These are phyloP conservation scores for Colletotrichum orbiculare DNA, from an alignment of 2,329 filamentous ascomycete genomes.

Conservation along the genomic window DNA sequence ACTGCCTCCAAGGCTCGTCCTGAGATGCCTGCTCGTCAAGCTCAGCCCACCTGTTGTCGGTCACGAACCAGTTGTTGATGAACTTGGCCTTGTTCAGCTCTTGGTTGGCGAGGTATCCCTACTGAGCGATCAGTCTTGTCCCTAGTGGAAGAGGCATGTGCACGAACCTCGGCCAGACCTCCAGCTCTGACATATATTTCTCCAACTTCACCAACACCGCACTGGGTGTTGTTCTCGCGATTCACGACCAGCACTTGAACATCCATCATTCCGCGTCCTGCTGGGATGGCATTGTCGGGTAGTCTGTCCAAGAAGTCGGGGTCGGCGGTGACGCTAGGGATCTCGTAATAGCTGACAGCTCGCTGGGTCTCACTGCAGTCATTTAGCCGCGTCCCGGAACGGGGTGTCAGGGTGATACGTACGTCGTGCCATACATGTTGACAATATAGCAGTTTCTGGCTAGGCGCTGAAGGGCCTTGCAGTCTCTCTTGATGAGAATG, in stretches of 20 bases:
- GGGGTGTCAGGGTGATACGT: constrained; percentile 61
- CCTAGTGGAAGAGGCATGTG: too few species aligned
- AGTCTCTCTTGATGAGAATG: constrained; percentile 86
- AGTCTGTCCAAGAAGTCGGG: constrained; percentile 60
- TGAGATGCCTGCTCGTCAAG: background rate
- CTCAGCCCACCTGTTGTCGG: constrained; percentile 8
- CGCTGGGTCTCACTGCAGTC: constrained; percentile 57
- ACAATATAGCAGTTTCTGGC: constrained; percentile 80
- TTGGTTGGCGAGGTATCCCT: constrained; percentile 46
- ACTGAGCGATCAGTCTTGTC: too few species aligned
- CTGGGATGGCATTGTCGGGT: constrained; percentile 77
- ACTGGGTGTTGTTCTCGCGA: constrained; percentile 74
- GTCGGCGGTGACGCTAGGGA: constrained; percentile 74
- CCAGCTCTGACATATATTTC: constrained; percentile 86
- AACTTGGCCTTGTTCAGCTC: constrained; percentile 77
- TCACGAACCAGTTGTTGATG: constrained; percentile 80
- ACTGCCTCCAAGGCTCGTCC: constrained; percentile 78
- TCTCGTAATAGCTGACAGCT: constrained; percentile 78
- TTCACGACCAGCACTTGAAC: constrained; percentile 90
- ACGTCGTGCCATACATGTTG: constrained; percentile 91
- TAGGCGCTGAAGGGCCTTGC: constrained; percentile 78
- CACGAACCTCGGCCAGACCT: constrained; percentile 75
- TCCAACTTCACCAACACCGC: constrained; percentile 82
- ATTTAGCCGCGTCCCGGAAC: constrained; percentile 44
- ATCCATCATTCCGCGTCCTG: constrained; percentile 86